Conservation (phyloP, 306 rosid species). For the Delonix regia region DNA sequence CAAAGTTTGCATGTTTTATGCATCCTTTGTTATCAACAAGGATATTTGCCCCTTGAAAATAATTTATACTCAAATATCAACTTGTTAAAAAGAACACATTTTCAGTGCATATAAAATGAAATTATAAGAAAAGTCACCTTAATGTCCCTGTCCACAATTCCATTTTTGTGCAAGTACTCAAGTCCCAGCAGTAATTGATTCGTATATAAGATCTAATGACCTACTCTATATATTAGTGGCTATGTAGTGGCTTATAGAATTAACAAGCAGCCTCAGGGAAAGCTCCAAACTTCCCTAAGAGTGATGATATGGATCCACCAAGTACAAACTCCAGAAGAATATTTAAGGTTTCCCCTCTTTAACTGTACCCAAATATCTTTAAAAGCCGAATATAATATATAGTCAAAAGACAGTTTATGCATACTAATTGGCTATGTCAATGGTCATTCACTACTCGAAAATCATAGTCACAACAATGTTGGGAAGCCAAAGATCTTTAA, state of each 20-base stretch:
- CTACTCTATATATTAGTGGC: slow-evolving; percentile 55
- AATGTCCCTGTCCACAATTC: slow-evolving; percentile 98
- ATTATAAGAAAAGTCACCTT: slow-evolving; percentile 57
- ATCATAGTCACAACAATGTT: slow-evolving; percentile 92
- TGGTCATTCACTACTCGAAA: slow-evolving; percentile 34
- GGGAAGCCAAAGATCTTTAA: slow-evolving; percentile 90
- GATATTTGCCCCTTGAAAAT: slow-evolving; percentile 94
- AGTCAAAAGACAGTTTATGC: slow-evolving; percentile 35
- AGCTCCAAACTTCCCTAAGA: slow-evolving; percentile 96
- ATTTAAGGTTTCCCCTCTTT: slow-evolving; percentile 92
- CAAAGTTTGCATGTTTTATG: slow-evolving; percentile 99
- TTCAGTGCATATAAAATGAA: slow-evolving; percentile 19
- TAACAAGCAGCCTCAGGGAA: slow-evolving; percentile 84
- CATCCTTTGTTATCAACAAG: slow-evolving; percentile 99
- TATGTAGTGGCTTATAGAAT: slow-evolving; percentile 25
- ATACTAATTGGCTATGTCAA: slow-evolving; percentile 19
- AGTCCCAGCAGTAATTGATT: slow-evolving; percentile 89
- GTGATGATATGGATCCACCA: slow-evolving; percentile 98
- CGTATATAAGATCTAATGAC: slow-evolving; percentile 86
- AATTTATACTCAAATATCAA: slow-evolving; percentile 27
- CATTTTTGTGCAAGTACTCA: slow-evolving; percentile 92
- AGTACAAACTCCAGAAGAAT: slow-evolving; percentile 96
- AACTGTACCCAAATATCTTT: slow-evolving; percentile 97
- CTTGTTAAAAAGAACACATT: slow-evolving; percentile 18
- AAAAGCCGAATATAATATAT: slow-evolving; percentile 36